Percentiles rank a stretch among this genome's conserved stretches.
These are phyloP conservation scores for Amorphotheca resinae DNA, from an alignment of 495 filamentous ascomycete genomes.

Conservation along the genomic window DNA sequence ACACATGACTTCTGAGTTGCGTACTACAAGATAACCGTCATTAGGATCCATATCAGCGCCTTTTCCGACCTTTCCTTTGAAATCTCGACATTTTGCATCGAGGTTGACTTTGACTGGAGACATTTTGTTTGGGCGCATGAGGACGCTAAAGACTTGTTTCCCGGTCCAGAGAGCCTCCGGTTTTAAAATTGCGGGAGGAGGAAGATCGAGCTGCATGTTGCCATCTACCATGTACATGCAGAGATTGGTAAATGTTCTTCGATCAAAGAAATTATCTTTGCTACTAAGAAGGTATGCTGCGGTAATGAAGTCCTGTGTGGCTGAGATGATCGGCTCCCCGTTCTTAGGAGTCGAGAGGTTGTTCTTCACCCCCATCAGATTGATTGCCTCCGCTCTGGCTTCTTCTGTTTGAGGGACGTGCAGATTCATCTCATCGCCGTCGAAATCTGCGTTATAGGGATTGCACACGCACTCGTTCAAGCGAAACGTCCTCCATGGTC, in stretches of 20 bases:
- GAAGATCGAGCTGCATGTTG: conserved; percentile 67
- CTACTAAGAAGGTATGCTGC: conserved; percentile 82
- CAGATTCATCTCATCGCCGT: conserved; percentile 98
- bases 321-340: conserved; percentile 94
- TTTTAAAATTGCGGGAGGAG: conserved; percentile 72
- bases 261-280: conserved; percentile 87
- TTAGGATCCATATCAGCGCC: conserved; percentile 67
- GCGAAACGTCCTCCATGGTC: conserved; percentile 91
- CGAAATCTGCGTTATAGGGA: conserved; percentile 98
- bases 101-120: conserved; percentile 78
- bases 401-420: conserved; percentile 98
- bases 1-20: conserved; percentile 97
- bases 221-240: conserved; percentile 90
- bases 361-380: conserved; percentile 95
- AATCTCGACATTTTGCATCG: conserved; percentile 84
- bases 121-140: conserved; percentile 81
- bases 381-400: conserved; percentile 86
- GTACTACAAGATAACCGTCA: conserved; percentile 80
- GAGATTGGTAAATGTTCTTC: conserved; percentile 73
- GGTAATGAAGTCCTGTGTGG: conserved; percentile 97
- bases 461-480: conserved; percentile 97
- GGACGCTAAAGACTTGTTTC: conserved; percentile 90
- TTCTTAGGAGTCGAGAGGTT: conserved; percentile 94
- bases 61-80: conserved; percentile 39
- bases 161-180: conserved; percentile 90